A percentile compares a stretch with the other conserved stretches of the same genome.
These are phyloP conservation scores for Phialophora verrucosa DNA, from an alignment of 2,329 filamentous ascomycete genomes.

Conservation along the genomic window DNA sequence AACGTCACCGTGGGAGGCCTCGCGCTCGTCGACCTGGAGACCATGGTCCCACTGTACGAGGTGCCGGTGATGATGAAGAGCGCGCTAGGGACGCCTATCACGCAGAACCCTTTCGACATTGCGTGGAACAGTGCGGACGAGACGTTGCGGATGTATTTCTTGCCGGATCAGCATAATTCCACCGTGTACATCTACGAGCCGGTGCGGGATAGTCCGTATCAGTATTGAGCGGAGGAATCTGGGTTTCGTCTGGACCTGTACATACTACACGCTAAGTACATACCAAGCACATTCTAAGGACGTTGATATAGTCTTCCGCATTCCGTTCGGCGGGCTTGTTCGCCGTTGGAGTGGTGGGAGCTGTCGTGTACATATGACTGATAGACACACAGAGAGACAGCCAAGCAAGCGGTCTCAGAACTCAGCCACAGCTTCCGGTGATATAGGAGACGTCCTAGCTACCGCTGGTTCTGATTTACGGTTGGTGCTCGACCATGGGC, in stretches of 20 bases:
- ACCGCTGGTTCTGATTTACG: not conserved
- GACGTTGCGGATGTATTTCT: conserved; percentile 52
- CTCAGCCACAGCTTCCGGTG: not conserved
- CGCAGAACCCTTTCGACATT: conserved; percentile 58
- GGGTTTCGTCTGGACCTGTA: not conserved
- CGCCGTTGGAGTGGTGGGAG: not conserved
- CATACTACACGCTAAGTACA: not conserved
- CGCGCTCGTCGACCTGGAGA: conserved; percentile 53
- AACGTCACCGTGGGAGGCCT: conserved; percentile 51
- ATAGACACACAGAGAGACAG: no score
- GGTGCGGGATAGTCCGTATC: conserved; percentile 23
- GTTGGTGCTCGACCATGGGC: not conserved
- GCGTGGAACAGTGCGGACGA: conserved; percentile 51
- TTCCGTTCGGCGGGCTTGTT: not conserved
- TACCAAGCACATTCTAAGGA: not conserved
- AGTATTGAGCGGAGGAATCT: conserved; percentile 20
- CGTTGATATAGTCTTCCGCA: not conserved
- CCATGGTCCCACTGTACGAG: conserved; percentile 55
- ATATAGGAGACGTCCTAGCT: not conserved
- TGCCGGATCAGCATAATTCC: conserved; percentile 56
- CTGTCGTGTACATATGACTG: no score
- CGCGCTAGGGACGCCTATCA: conserved; percentile 49
- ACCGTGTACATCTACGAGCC: conserved; percentile 58
- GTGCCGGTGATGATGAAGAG: conserved; percentile 54
- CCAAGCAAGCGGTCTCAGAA: not conserved